Conservation (phyloP, 2,329 filamentous ascomycete species). For the Podosphaera xanthii region DNA sequence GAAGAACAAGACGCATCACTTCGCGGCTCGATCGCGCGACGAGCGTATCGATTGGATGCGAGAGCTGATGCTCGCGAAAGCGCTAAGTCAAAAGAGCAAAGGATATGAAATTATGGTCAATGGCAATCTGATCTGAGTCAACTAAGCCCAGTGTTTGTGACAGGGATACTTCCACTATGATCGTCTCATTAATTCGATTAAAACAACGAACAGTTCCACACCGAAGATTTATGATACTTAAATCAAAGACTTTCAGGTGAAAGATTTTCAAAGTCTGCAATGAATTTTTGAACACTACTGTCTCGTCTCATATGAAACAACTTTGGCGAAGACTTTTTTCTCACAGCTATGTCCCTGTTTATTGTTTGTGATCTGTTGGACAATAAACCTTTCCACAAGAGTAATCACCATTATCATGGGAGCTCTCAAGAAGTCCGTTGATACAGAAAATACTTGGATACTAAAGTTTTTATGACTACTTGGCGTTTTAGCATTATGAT, state of each 20-base stretch:
- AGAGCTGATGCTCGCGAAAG: constrained; percentile 78
- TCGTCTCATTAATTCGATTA: not conserved
- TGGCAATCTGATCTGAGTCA: constrained; percentile 42
- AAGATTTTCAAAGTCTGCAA: not conserved
- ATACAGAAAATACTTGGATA: too few relatives aligned
- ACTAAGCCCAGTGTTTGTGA: not conserved
- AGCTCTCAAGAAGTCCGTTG: not conserved
- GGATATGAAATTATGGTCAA: constrained; percentile 69
- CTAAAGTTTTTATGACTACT: too few relatives aligned
- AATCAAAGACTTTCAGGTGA: not conserved
- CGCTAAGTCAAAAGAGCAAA: constrained; percentile 60
- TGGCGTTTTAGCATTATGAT: too few relatives aligned
- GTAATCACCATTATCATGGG: not conserved
- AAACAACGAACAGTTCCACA: not conserved
- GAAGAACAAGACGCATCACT: constrained; percentile 73
- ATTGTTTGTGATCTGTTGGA: not conserved
- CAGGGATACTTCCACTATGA: not conserved
- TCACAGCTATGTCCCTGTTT: not conserved
- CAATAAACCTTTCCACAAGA: not conserved
- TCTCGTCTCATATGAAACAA: not conserved
- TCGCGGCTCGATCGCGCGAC: constrained; percentile 68
- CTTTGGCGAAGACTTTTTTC: not conserved
- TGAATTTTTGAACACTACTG: not conserved
- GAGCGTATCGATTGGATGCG: constrained; percentile 96
- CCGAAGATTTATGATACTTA: not conserved